Evolutionary conservation across 1,284 basidiomycete species (phyloP), one percentile per base, ranked within the genome.

Genomic region (Uromyces viciae-fabae): DNA sequence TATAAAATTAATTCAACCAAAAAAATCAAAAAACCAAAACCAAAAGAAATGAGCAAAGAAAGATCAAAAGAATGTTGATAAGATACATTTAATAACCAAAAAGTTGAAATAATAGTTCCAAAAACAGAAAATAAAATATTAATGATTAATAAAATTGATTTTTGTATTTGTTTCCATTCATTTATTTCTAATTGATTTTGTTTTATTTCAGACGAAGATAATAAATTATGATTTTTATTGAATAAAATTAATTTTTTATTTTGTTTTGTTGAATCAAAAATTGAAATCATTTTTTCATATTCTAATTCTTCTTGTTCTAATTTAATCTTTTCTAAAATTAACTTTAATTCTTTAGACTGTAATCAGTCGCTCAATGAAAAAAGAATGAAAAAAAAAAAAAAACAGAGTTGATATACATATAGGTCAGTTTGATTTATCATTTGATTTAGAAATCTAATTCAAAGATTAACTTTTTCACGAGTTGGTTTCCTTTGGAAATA

Each of bases 391-490:
- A 17, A 58, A 31, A 4, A 31, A 60, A 60, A 60, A 25, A 60
- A 7, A n/a, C n/a, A n/a, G n/a, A n/a, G n/a, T n/a, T n/a, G n/a
- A n/a, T n/a, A n/a, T n/a, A n/a, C n/a, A n/a, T n/a, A n/a, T n/a
- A 19, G 58, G 58, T 60, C 25, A 60, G 58, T 60, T 33, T 28
- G 7, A n/a, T 28, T 31, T 28, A 60, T 28, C 14, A 8, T 56
- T 56, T 60, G 22, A 8, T 56, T 56, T 60, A 14, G 19, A 31
- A 28, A 14, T 60, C 36, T 4, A 60, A n/a, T 60, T 28, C 14
- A 60, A 28, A 60, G 31, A 38, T 56, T 66, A 25, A 40, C 62
- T n/a, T 40, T 66, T 66, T 66, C 62, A n/a, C 62, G 33, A 66
- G 25, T 33, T 3, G 38, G 38, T 17, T 66, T 66, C 4, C 14